phyloP scores from a whole-genome alignment of 2,329 filamentous ascomycete species.

The Cytospora schulzeri region DNA sequence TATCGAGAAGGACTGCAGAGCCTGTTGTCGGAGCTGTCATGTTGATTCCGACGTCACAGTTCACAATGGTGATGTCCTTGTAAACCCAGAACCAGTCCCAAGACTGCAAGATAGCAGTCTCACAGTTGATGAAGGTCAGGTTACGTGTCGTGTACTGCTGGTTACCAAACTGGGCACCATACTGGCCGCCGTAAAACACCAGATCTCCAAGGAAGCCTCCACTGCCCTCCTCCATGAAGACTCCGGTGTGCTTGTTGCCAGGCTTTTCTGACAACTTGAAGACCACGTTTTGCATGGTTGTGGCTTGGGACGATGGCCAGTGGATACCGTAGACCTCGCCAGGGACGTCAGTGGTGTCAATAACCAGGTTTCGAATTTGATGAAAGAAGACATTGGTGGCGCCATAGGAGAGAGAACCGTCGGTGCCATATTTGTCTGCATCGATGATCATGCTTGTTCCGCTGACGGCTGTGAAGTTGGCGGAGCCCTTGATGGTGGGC shows the following conservation, averaged over 20 bases:
- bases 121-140: conserved; percentile 63
- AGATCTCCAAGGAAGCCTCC: conserved; percentile 71
- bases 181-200: conserved; percentile 69
- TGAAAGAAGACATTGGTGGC: conserved; percentile 64
- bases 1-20: conserved; percentile 76
- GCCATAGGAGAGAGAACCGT: conserved; percentile 47
- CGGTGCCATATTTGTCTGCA: conserved; percentile 46
- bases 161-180: conserved; percentile 61
- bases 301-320: conserved; percentile 70
- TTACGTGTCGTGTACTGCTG: conserved; percentile 73
- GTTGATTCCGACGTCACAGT: conserved; percentile 66
- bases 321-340: conserved; percentile 54
- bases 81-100: conserved; percentile 80
- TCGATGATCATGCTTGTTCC: conserved; percentile 43
- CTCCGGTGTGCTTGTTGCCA: conserved; percentile 56
- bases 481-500: conserved; percentile 56
- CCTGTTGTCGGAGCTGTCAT: conserved; percentile 68
- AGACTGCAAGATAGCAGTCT: conserved; percentile 69
- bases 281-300: conserved; percentile 59
- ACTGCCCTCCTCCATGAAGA: conserved; percentile 65
- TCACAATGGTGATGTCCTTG: conserved; percentile 64
- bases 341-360: conserved; percentile 58
- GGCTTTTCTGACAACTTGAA: conserved; percentile 52
- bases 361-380: conserved; percentile 59
- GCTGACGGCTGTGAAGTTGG: conserved; percentile 49